Conservation (phyloP, 495 filamentous ascomycete genomes). For the Xylaria acuta region DNA sequence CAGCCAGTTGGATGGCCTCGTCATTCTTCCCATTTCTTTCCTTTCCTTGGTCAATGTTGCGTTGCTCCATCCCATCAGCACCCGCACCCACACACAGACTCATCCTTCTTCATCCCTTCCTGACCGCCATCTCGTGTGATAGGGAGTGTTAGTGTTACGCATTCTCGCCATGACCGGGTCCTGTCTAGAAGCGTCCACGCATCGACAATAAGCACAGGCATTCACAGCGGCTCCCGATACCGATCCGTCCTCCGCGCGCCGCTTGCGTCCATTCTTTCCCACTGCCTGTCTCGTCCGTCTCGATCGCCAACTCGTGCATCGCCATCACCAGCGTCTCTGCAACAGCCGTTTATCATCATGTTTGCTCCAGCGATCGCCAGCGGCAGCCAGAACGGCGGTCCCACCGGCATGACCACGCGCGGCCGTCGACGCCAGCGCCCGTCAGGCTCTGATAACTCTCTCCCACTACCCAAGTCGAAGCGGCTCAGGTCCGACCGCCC, state of each 20-base stretch:
- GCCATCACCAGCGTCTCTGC: slow-evolving; percentile 1
- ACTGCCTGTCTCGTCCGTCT: slow-evolving; percentile 20
- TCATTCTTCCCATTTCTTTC: slow-evolving; percentile 41
- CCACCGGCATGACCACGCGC: slow-evolving; percentile 61
- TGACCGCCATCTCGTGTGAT: slow-evolving; percentile 13
- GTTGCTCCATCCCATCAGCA: slow-evolving; percentile 21
- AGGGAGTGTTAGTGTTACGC: slow-evolving; percentile 2
- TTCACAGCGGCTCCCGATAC: slow-evolving; percentile 17
- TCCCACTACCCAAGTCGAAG: slow-evolving; percentile 73
- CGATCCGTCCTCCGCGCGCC: slow-evolving; percentile 17
- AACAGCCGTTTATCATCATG: slow-evolving; percentile 56
- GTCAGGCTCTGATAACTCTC: slow-evolving; percentile 66
- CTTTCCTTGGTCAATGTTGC: slow-evolving; percentile 32
- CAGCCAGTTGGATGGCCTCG: slow-evolving; percentile 41
- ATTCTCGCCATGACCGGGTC: slow-evolving; percentile 35
- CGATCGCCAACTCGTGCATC: slow-evolving; percentile 20
- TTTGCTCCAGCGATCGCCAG: slow-evolving; percentile 63
- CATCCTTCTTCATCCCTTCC: slow-evolving; percentile 26
- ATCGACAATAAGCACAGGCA: slow-evolving; percentile 34
- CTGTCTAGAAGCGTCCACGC: slow-evolving; percentile 32
- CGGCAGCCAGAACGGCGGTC: slow-evolving; percentile 43
- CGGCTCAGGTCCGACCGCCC: slow-evolving; percentile 62
- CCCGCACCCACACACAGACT: slow-evolving; percentile 21
- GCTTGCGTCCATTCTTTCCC: slow-evolving; percentile 13
- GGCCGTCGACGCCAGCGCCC: slow-evolving; percentile 71